Percentiles rank a stretch among this genome's conserved stretches.
Conservation (phyloP, 805 yeast species). For the Brettanomyces sp. region DNA sequence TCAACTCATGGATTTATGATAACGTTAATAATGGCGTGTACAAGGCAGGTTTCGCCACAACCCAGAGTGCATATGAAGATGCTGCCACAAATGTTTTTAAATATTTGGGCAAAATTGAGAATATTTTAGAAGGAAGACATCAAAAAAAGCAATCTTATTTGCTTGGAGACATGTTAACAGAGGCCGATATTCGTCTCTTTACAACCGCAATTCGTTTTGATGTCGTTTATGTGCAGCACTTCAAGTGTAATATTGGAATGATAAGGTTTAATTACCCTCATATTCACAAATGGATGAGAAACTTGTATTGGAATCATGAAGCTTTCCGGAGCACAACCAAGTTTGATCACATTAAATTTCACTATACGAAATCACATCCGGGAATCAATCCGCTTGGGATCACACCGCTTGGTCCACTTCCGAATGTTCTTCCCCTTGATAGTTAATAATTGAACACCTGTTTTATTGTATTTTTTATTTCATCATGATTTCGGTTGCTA, state of each 20-base stretch:
- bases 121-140: slow-evolving; percentile 39
- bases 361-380: slow-evolving; percentile 80
- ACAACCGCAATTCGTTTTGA: slow-evolving; percentile 88
- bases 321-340: slow-evolving; percentile 73
- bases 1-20: slow-evolving; percentile 78
- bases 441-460: background rate
- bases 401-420: slow-evolving; percentile 84
- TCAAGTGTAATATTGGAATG: slow-evolving; percentile 81
- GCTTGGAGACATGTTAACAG: slow-evolving; percentile 63
- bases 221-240: slow-evolving; percentile 89
- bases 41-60: slow-evolving; percentile 82
- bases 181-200: slow-evolving; percentile 81
- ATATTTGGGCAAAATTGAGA: slow-evolving; percentile 63
- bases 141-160: slow-evolving; percentile 31
- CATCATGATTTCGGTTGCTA: no score
- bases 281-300: slow-evolving; percentile 70
- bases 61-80: slow-evolving; percentile 70
- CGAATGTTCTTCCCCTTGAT: slow-evolving; percentile 50
- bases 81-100: slow-evolving; percentile 56
- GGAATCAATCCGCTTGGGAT: slow-evolving; percentile 75
- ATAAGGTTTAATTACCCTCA: slow-evolving; percentile 73
- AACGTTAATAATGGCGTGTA: slow-evolving; percentile 88
- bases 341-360: slow-evolving; percentile 84
- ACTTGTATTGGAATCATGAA: slow-evolving; percentile 66
- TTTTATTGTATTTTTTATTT: no score